phyloP scores from a whole-genome alignment of 257 asterid genomes.

The Penstemon davidsonii region DNA sequence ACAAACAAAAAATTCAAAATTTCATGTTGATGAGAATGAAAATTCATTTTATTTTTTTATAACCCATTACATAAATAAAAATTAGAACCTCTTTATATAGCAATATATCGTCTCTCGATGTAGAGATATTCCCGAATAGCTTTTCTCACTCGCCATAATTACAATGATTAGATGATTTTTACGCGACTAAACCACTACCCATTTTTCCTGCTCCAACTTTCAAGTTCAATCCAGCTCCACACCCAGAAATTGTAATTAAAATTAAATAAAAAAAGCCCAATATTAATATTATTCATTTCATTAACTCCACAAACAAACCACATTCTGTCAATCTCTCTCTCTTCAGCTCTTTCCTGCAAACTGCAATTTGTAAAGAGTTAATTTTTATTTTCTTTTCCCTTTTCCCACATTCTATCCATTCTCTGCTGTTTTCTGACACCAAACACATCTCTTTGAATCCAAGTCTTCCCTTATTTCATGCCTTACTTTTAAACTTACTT shows the following conservation, averaged over 20 bases:
- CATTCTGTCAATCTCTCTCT: no score
- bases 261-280: neutral
- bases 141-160: constrained; percentile 8
- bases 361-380: constrained; percentile 19
- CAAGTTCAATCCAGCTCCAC: neutral
- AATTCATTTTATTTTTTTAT: no score
- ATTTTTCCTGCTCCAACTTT: constrained; percentile 21
- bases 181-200: constrained; percentile 34
- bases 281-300: neutral
- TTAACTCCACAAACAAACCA: neutral
- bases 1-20: no score
- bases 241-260: neutral
- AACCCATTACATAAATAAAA: no score
- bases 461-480: constrained; percentile 29
- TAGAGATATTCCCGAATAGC: no score
- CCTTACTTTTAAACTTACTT: constrained; percentile 1
- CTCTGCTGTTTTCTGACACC: constrained; percentile 9
- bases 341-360: neutral
- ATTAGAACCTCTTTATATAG: no score
- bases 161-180: constrained; percentile 18
- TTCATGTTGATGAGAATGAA: no score
- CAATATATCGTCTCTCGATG: no score
- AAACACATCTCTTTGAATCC: constrained; percentile 36
- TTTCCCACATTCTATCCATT: neutral
- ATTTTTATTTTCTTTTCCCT: neutral